A percentile compares a stretch with the other conserved stretches of the same genome.
These are phyloP conservation scores for Capronia coronata DNA, from an alignment of 2,329 filamentous ascomycete genomes.

Conservation along the genomic window DNA sequence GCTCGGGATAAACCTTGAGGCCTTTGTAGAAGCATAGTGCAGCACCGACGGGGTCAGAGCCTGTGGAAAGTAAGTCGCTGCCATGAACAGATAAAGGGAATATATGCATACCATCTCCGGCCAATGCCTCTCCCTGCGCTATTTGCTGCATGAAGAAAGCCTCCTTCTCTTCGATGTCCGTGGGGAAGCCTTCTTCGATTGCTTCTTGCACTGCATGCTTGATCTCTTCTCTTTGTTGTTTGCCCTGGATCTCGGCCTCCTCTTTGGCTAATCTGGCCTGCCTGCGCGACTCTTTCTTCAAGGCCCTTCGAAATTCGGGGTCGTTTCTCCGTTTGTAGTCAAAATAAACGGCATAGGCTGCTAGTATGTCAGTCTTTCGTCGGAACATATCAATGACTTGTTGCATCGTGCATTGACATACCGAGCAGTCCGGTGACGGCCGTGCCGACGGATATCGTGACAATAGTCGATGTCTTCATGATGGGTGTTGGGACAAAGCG, in stretches of 20 bases:
- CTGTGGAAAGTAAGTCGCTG: slow-evolving; percentile 29
- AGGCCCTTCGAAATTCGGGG: slow-evolving; percentile 54
- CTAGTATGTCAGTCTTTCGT: slow-evolving; percentile 13
- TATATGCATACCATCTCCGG: slow-evolving; percentile 63
- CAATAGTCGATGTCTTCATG: slow-evolving; percentile 49
- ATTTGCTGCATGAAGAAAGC: slow-evolving; percentile 96
- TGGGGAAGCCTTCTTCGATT: slow-evolving; percentile 85
- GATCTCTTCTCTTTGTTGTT: slow-evolving; percentile 57
- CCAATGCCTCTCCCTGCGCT: slow-evolving; percentile 75
- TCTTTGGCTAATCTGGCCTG: slow-evolving; percentile 44
- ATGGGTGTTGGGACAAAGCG: background rate
- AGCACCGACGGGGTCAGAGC: slow-evolving; percentile 59
- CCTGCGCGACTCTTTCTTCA: slow-evolving; percentile 47
- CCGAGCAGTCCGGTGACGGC: slow-evolving; percentile 52
- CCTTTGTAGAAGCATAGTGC: slow-evolving; percentile 97
- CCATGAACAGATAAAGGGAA: background rate
- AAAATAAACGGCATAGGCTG: slow-evolving; percentile 61
- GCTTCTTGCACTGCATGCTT: slow-evolving; percentile 69
- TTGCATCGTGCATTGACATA: slow-evolving; percentile 29
- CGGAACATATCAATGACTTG: background rate
- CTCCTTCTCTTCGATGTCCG: slow-evolving; percentile 86
- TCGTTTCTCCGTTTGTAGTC: slow-evolving; percentile 60
- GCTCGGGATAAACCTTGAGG: slow-evolving; percentile 94
- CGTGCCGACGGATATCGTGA: slow-evolving; percentile 53
- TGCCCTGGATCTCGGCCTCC: slow-evolving; percentile 43